Conservation (phyloP, 768 basidiomycete genomes). For the Cytidiella melzeri region DNA sequence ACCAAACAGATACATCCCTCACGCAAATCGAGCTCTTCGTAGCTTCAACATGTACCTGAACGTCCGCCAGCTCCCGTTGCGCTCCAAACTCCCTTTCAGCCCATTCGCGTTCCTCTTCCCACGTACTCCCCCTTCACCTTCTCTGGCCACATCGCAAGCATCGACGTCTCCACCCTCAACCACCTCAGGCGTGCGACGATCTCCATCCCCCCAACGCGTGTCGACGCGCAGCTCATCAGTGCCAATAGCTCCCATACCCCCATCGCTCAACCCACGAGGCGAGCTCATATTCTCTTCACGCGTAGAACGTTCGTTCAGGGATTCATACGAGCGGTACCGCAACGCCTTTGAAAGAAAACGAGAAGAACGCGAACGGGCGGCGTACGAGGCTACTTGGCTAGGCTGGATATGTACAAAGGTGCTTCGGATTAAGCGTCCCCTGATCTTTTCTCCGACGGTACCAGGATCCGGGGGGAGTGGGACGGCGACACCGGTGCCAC, state of each 20-base stretch:
- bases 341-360: slow-evolving; percentile 77
- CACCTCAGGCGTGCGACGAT: slow-evolving; percentile 24
- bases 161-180: slow-evolving; percentile 22
- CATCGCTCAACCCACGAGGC: slow-evolving; percentile 84
- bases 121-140: slow-evolving; percentile 19
- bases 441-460: neutral
- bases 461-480: slow-evolving; percentile 9
- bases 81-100: slow-evolving; percentile 50
- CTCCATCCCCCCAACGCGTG: slow-evolving; percentile 24
- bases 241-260: slow-evolving; percentile 78
- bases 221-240: slow-evolving; percentile 36
- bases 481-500: slow-evolving; percentile 11
- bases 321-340: slow-evolving; percentile 90
- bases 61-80: slow-evolving; percentile 73
- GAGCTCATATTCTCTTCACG: slow-evolving; percentile 94
- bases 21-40: slow-evolving; percentile 87
- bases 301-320: slow-evolving; percentile 76
- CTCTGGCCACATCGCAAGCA: slow-evolving; percentile 34
- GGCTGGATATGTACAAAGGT: slow-evolving; percentile 25
- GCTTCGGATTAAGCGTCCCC: slow-evolving; percentile 18
- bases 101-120: slow-evolving; percentile 53
- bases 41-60: slow-evolving; percentile 97
- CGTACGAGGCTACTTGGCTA: slow-evolving; percentile 25
- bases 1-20: slow-evolving; percentile 79
- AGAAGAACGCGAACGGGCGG: slow-evolving; percentile 51